phyloP scores from a whole-genome alignment of 139 green algal genomes.

The Chlorella sp. region DNA sequence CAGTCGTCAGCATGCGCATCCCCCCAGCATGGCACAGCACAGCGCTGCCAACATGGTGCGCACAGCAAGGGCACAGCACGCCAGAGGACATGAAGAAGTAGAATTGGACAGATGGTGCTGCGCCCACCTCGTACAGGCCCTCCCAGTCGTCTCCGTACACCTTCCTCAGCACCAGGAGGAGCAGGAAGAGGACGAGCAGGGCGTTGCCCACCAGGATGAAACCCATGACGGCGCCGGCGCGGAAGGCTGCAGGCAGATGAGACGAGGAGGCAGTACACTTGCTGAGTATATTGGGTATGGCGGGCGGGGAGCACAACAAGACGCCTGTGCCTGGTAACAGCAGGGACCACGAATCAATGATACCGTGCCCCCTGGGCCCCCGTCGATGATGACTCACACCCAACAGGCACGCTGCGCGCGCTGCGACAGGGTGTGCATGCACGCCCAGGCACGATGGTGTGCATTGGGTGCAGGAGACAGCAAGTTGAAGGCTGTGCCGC shows the following conservation, averaged over 20 bases:
- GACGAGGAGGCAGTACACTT: too few species aligned
- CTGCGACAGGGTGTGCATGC: too few species aligned
- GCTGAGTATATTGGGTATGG: neutral
- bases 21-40: too few species aligned
- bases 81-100: neutral
- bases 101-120: neutral
- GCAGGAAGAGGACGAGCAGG: constrained; percentile 89
- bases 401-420: too few species aligned
- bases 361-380: too few species aligned
- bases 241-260: constrained; percentile 82
- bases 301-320: neutral
- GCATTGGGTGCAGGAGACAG: too few species aligned
- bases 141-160: constrained; percentile 93
- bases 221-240: constrained; percentile 97
- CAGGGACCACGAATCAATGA: too few species aligned
- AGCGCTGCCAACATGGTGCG: constrained; percentile 19
- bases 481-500: too few species aligned
- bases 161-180: constrained; percentile 77
- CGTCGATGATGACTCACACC: too few species aligned
- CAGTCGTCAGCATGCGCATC: too few species aligned
- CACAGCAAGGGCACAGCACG: neutral
- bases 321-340: too few species aligned
- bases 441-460: neutral
- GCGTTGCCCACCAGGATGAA: constrained; percentile 93
- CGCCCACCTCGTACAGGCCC: constrained; percentile 35